phyloP scores from a whole-genome alignment of 2,329 filamentous ascomycete genomes.

The Botrytis galanthina region DNA sequence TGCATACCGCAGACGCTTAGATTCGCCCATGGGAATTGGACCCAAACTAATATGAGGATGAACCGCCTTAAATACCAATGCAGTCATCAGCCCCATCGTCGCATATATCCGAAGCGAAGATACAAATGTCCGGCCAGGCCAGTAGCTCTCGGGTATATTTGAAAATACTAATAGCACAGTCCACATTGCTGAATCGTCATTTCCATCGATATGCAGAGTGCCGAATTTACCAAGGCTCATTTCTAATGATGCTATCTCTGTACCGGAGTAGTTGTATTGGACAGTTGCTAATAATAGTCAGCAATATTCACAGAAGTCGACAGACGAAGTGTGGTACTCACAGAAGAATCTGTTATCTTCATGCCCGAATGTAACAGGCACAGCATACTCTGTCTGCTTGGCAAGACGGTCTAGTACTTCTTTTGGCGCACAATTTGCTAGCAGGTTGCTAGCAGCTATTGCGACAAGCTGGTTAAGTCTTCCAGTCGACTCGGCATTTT shows the following conservation, averaged over 20 bases:
- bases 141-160: conserved; percentile 1
- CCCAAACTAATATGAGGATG: not conserved
- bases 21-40: not conserved
- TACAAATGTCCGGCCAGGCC: not conserved
- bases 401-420: not conserved
- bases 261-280: not conserved
- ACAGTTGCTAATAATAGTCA: not conserved
- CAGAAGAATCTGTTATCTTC: not conserved
- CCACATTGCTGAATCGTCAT: not conserved
- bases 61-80: not conserved
- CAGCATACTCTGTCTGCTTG: not conserved
- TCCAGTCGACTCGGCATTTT: not conserved
- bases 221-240: not conserved
- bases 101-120: not conserved
- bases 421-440: not conserved
- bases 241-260: not conserved
- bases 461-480: not conserved
- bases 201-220: not conserved
- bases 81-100: not conserved
- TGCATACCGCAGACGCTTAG: not conserved
- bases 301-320: too few relatives aligned
- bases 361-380: not conserved
- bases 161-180: not conserved
- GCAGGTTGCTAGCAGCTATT: not conserved
- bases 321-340: not conserved